phyloP scores from a whole-genome alignment of 345 rosid species.

The Camelina hispida region DNA sequence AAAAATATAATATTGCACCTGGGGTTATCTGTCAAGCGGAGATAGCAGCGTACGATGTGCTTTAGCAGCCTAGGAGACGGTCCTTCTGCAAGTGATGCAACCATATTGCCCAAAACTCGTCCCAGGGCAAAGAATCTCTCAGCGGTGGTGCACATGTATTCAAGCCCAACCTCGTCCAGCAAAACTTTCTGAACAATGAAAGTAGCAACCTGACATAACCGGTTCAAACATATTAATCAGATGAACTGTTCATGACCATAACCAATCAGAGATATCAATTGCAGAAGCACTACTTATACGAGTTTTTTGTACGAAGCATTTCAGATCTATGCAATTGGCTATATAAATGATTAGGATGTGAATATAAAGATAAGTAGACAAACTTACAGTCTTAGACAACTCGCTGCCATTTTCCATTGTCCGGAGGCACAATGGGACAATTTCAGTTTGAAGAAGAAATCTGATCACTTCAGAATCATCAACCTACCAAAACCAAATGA shows the following conservation, averaged over 20 bases:
- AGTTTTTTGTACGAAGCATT: slow-evolving; percentile 7
- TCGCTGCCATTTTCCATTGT: slow-evolving; percentile 57
- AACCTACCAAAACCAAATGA: slow-evolving; percentile 46
- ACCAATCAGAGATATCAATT: slow-evolving; percentile 21
- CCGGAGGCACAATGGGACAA: slow-evolving; percentile 57
- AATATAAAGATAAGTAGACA: slow-evolving; percentile 30
- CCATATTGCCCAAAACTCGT: slow-evolving; percentile 79
- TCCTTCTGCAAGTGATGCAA: slow-evolving; percentile 77
- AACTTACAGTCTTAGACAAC: slow-evolving; percentile 60
- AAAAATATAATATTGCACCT: slow-evolving; percentile 50
- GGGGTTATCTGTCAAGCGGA: slow-evolving; percentile 76
- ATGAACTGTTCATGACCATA: slow-evolving; percentile 6
- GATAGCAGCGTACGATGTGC: slow-evolving; percentile 87
- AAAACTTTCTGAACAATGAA: slow-evolving; percentile 86
- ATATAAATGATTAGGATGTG: slow-evolving; percentile 16
- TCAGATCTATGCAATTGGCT: slow-evolving; percentile 10
- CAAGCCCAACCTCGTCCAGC: slow-evolving; percentile 88
- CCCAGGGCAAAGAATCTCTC: slow-evolving; percentile 93
- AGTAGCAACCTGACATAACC: slow-evolving; percentile 79
- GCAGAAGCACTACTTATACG: slow-evolving; percentile 17
- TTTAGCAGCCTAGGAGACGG: slow-evolving; percentile 78
- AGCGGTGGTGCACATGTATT: slow-evolving; percentile 80
- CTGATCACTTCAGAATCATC: slow-evolving; percentile 49
- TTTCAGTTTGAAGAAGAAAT: slow-evolving; percentile 49
- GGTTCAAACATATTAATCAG: slow-evolving; percentile 7